These are phyloP conservation scores for Ceratonia siliqua DNA, from an alignment of 306 rosid species.

Conservation along the genomic window DNA sequence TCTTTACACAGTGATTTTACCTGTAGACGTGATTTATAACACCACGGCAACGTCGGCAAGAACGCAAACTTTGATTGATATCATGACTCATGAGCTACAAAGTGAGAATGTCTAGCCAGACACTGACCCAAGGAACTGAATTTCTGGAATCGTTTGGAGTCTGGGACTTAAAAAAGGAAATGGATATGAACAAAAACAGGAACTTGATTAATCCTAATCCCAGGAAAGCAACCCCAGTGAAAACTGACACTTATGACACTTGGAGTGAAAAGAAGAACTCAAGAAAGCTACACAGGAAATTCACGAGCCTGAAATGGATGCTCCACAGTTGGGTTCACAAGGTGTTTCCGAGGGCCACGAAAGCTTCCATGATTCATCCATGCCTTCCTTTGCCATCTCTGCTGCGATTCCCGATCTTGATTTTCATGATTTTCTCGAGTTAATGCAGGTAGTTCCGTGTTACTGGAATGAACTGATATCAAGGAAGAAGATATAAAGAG, in stretches of 20 bases:
- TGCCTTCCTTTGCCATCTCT: constrained; percentile 47
- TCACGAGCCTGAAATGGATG: constrained; percentile 51
- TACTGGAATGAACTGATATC: constrained; percentile 35
- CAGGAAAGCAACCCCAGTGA: neutral
- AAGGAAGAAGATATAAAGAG: constrained; percentile 38
- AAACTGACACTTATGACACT: neutral
- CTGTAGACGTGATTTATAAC: neutral
- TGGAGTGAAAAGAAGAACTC: constrained; percentile 1
- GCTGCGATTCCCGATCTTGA: constrained; percentile 14
- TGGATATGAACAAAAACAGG: constrained; percentile 15
- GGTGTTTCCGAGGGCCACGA: constrained; percentile 62
- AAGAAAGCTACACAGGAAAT: constrained; percentile 44
- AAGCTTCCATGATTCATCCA: constrained; percentile 78
- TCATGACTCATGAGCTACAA: neutral
- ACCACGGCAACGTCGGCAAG: neutral
- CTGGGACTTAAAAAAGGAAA: constrained; percentile 10
- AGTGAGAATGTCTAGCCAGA: neutral
- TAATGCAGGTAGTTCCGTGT: neutral
- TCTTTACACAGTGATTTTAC: constrained; percentile 4
- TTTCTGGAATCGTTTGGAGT: constrained; percentile 16
- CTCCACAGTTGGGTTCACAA: constrained; percentile 51
- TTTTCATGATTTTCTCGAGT: constrained; percentile 21
- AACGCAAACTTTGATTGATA: neutral
- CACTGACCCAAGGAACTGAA: neutral
- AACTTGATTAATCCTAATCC: constrained; percentile 25